These are phyloP conservation scores for Podospora australis DNA, from an alignment of 495 filamentous ascomycete genomes.

Conservation along the genomic window DNA sequence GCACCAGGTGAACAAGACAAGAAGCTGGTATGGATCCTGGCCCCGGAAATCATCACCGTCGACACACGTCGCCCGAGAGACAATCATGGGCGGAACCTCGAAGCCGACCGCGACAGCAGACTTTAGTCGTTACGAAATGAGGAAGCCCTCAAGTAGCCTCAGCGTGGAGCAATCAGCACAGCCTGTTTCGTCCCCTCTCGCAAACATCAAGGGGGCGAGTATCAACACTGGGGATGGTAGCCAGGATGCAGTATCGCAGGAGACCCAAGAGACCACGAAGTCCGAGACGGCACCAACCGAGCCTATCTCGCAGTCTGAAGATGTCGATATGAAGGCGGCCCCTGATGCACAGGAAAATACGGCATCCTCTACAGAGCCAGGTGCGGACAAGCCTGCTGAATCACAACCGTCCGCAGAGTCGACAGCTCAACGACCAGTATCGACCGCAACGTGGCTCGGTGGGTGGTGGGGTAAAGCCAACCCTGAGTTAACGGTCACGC, in stretches of 20 bases:
- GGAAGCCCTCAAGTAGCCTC: conserved; percentile 26
- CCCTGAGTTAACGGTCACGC: conserved; percentile 18
- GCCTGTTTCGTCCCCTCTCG: conserved; percentile 20
- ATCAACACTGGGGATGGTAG: not conserved
- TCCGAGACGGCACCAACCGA: conserved; percentile 1
- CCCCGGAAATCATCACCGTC: conserved; percentile 66
- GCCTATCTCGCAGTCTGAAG: conserved; percentile 1
- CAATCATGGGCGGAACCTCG: conserved; percentile 54
- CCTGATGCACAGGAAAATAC: conserved; percentile 4
- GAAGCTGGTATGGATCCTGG: conserved; percentile 63
- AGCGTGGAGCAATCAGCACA: conserved; percentile 20
- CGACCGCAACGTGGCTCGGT: conserved; percentile 50
- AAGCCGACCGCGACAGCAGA: conserved; percentile 34
- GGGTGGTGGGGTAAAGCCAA: conserved; percentile 27
- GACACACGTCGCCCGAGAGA: conserved; percentile 71
- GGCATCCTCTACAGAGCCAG: not conserved
- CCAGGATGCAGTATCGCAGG: not conserved
- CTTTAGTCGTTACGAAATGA: conserved; percentile 41
- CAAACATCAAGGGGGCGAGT: too few relatives aligned
- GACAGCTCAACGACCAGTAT: conserved; percentile 25
- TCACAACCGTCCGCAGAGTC: conserved; percentile 10
- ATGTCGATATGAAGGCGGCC: conserved; percentile 2
- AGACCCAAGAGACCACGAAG: not conserved
- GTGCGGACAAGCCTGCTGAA: conserved; percentile 4
- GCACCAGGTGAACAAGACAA: conserved; percentile 46